Base-by-base conservation (phyloP, 345 rosid genomes). In the Mangifera indica region DNA sequence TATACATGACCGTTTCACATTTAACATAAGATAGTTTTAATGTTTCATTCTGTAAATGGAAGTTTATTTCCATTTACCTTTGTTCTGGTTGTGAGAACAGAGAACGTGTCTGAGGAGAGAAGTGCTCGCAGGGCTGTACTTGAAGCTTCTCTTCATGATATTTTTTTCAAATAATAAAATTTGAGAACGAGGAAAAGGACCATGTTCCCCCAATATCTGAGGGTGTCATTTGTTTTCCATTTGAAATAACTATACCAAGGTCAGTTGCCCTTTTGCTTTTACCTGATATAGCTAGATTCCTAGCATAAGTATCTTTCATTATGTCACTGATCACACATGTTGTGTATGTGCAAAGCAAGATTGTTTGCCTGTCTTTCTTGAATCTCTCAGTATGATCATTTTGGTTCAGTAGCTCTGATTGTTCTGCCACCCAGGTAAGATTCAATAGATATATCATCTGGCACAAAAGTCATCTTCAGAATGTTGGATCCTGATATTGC, bases 151-250 rank as follows among this genome's bases (percentile, higher is more conserved):
- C 84, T 95, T 64, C 91, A 78, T 48, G 96, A 95, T 60, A 97
- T 89, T 72, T 64, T 95, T 92, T 92, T 87, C 99, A 95, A 72
- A 86, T 92, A 72, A 89, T 95, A 71, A 95, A 84, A 76, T 95
- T 91, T 75, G 98, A 87, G 75, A 95, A 92, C 71, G 98, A 92
- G 83, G 92, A 92, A 76, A 95, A 88, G 72, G 99, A 95, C 67
- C 99, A 95, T 18, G 89, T 95, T 59, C 99, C 99, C 72, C 84
- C 97, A 4, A 87, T 95, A 74, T 77, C 90, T 1, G 98, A 95
- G 44, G 87, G 90, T 13, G 88, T 86, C 8, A 64, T 88, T 76
- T 87, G 87, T 78, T 95, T 88, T 76, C 98, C 98, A 3, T 86
- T 86, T 72, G 99, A 95, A 76, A 88, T 95, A 73, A 81, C 87